Percentiles rank a stretch among this genome's conserved stretches.
These are phyloP conservation scores for Eleusine indica DNA, from an alignment of 176 grass and related monocot genomes.

Conservation along the genomic window DNA sequence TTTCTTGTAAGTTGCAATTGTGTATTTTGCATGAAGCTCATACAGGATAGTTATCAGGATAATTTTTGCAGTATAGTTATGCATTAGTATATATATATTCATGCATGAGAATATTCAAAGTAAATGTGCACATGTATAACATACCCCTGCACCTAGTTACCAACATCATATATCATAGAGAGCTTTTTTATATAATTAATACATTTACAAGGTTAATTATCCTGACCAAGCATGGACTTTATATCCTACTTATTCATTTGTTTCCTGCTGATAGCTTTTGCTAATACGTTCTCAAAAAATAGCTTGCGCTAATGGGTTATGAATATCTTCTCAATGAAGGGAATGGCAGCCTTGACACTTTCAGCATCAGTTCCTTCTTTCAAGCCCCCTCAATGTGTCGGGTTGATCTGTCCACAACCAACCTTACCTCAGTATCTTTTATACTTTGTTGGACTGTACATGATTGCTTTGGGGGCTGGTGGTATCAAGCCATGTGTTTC, in stretches of 20 bases:
- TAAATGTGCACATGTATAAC: not conserved
- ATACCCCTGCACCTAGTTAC: conserved; percentile 4
- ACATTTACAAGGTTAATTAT: conserved; percentile 17
- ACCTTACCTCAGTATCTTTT: conserved; percentile 58
- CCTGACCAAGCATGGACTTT: not conserved
- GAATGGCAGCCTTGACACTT: conserved; percentile 71
- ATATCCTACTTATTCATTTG: not conserved
- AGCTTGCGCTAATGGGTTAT: conserved; percentile 27
- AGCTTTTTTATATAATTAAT: conserved; percentile 5
- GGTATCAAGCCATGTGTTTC: conserved; percentile 90
- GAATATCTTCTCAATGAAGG: conserved; percentile 48
- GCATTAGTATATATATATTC: not conserved
- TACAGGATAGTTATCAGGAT: not conserved
- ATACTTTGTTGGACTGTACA: conserved; percentile 72
- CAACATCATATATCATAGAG: conserved; percentile 9
- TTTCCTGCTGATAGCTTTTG: conserved; percentile 1
- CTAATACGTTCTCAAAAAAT: conserved; percentile 2
- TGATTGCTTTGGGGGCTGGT: conserved; percentile 77
- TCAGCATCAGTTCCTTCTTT: conserved; percentile 59
- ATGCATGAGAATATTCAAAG: not conserved
- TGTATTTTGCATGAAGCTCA: not conserved
- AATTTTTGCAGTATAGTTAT: not conserved
- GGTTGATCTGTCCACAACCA: conserved; percentile 61
- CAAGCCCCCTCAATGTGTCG: conserved; percentile 54
- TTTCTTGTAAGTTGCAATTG: conserved; percentile 70